Conservation (phyloP, 2,329 filamentous ascomycete genomes). For the Nigrospora osmanthi region DNA sequence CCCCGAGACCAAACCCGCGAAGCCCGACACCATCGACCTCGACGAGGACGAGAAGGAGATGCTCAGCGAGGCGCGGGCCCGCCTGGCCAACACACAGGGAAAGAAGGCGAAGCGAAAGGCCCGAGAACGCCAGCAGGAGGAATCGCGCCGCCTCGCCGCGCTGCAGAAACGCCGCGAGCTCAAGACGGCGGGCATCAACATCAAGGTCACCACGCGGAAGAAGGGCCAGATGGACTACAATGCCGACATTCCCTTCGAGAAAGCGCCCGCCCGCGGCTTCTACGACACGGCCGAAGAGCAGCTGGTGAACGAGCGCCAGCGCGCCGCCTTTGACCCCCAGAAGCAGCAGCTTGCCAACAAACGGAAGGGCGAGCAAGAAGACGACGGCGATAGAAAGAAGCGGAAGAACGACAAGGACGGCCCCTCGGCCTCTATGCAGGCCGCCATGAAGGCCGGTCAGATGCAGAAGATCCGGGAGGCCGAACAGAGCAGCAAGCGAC, state of each 20-base stretch:
- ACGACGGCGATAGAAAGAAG: constrained; percentile 72
- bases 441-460: constrained; percentile 86
- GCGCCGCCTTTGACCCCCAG: constrained; percentile 80
- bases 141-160: constrained; percentile 81
- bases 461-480: constrained; percentile 93
- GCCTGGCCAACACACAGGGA: constrained; percentile 93
- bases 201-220: constrained; percentile 87
- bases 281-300: constrained; percentile 88
- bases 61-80: constrained; percentile 93
- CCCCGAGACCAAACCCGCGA: constrained; percentile 89
- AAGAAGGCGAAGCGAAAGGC: constrained; percentile 99
- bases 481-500: constrained; percentile 91
- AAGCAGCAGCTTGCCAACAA: constrained; percentile 89
- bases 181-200: constrained; percentile 96
- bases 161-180: constrained; percentile 93
- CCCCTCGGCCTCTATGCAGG: constrained; percentile 71
- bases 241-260: constrained; percentile 96
- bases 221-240: constrained; percentile 99
- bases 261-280: constrained; percentile 79
- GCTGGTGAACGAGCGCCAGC: constrained; percentile 71
- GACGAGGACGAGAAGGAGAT: constrained; percentile 99
- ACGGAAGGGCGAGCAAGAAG: constrained; percentile 85
- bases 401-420: constrained; percentile 82
- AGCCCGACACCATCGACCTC: constrained; percentile 94
- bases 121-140: constrained; percentile 88